Evolutionary conservation across 1,139 yeast species (phyloP), one percentile per base, ranked within the genome.

Genomic region (Pneumocystis murina): DNA sequence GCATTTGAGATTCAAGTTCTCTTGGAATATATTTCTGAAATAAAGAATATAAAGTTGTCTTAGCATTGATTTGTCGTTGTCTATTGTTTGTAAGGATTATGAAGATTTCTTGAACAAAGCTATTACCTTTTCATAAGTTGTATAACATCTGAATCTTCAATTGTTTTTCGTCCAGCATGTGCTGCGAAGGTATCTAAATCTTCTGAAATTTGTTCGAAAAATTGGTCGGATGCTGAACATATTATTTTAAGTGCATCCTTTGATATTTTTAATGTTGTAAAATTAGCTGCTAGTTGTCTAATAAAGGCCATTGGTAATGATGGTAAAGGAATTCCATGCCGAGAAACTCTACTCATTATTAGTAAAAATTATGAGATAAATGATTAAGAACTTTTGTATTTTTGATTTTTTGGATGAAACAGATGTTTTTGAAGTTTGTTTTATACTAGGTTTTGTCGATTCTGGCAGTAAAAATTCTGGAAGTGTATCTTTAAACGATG

Each of bases 131-230:
- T 66, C 68, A 74, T 63, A 35, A 74, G 66, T 57, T 68, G 68
- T 55, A 68, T 59, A 3, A 70, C 74, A 63, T 74, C 76, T 12
- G 69, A 61, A 2, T 69, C 66, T 36, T 73, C 74, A 14, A 74
- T 66, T 0, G 69, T 69, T 61, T 69, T 70, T 20, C 75, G 68
- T 35, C 68, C 68, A 20, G 73, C 71, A 62, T 73, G 75, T 12
- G 64, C 65, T 0, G 76, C 70, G 63, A 72, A 73, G 1, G 72
- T 71, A 1, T 67, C 65, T 28, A 74, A 63, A 63, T 72, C 75
- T 3, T 62, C 65, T 12, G 70, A 63, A 0, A 66, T 66, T 64
- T 71, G 74, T 28, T 67, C 70, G 60, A 74, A 71, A 64, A 68
- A 74, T 54, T 40, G 61, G 20, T 72, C 69, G 1, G 75, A 69